Base-by-base conservation (phyloP, 2,329 filamentous ascomycete genomes). In the Lasiodiplodia gonubiensis region DNA sequence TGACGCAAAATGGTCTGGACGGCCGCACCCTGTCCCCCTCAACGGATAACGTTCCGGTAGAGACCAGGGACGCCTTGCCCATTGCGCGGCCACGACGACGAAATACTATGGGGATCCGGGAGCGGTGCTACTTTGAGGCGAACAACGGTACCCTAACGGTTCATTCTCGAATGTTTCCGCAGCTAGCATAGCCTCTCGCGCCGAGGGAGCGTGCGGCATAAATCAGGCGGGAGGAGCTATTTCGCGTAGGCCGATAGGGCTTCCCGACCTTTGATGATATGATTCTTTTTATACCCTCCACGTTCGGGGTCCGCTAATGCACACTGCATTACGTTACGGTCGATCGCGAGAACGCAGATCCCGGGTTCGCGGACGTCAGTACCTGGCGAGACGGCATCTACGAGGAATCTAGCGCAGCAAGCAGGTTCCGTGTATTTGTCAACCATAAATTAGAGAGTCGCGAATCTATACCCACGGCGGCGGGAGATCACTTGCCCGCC, bases 301-400 rank as follows among this genome's bases (percentile, higher is more conserved):
- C 57, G 33, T 35, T 33, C 11, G 37, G 27, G 39, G n/a, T 18
- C 46, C 59, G 59, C 59, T 25, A 63, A 61, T 49, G 57, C 57
- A 61, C 39, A 61, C n/a, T 37, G 57, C 42, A 61, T 61, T 61
- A 61, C 57, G 59, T 25, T 63, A 37, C 59, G 23, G 59, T 51
- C 59, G 59, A 63, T 63, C 59, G 46, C 46, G 59, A 27, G 49
- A 27, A 25, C 59, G 27, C 16, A 37, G 59, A 52, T 63, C 27
- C 49, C 49, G 12, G 57, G 25, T 25, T 46, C 39, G 57, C 57
- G 39, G 18, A 46, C 39, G 33, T 23, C 8, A 4, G 53, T 11
- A 14, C 11, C 33, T 23, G n/a, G 21, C 33, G 52, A 27, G 35
- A 59, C 35, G n/a, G 42, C 59, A 63, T 51, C 42, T 35, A 46